phyloP scores from a whole-genome alignment of 306 rosid genomes.

The Gleditsia sinensis region DNA sequence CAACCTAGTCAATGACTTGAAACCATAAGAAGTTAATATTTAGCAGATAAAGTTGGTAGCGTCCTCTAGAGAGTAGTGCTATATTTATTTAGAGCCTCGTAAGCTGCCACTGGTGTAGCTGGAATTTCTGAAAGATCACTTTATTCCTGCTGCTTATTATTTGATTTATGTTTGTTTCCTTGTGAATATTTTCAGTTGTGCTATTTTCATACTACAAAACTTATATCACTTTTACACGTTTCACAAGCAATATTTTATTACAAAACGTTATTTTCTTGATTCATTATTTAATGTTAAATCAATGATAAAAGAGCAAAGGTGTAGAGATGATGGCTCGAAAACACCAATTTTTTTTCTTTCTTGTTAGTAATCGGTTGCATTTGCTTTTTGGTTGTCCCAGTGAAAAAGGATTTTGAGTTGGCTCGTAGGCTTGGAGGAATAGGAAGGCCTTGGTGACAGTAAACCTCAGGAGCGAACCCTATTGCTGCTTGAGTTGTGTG shows the following conservation, averaged over 20 bases:
- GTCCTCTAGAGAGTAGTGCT: too few species aligned
- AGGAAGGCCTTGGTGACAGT: constrained; percentile 75
- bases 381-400: constrained; percentile 45
- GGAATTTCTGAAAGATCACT: not conserved
- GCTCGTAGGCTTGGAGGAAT: constrained; percentile 75
- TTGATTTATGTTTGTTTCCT: constrained; percentile 8
- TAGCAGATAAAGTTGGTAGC: not conserved
- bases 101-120: not conserved
- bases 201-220: not conserved
- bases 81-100: not conserved
- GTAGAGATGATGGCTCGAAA: not conserved
- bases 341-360: not conserved
- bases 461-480: not conserved
- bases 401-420: constrained; percentile 92
- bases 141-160: constrained; percentile 2
- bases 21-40: not conserved
- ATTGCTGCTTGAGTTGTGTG: constrained; percentile 15
- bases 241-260: not conserved
- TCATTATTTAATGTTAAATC: not conserved
- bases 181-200: not conserved
- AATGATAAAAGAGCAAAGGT: not conserved
- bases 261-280: not conserved
- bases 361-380: not conserved
- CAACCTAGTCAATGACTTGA: not conserved
- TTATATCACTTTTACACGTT: not conserved